A percentile compares a stretch with the other conserved stretches of the same genome.
Conservation (phyloP, 1,284 basidiomycete species). For the Athelia sp. region DNA sequence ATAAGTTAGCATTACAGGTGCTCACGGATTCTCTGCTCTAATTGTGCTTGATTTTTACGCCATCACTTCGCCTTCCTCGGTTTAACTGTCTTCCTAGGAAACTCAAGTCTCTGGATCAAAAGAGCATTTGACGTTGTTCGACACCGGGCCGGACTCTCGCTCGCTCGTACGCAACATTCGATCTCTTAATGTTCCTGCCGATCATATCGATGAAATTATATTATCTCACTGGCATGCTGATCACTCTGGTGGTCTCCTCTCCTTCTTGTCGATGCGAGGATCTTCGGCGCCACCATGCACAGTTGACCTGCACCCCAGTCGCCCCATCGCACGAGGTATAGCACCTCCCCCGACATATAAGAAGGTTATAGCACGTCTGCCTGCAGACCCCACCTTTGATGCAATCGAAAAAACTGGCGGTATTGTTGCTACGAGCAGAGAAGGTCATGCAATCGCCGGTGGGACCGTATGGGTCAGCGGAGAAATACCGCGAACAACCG, state of each 20-base stretch:
- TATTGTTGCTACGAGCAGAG: conserved; percentile 45
- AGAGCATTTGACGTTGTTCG: conserved; percentile 62
- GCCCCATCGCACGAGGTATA: conserved; percentile 71
- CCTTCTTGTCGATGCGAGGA: conserved; percentile 46
- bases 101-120: conserved; percentile 41
- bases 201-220: conserved; percentile 57
- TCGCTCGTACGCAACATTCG: conserved; percentile 67
- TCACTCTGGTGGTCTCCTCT: conserved; percentile 71
- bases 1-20: conserved; percentile 38
- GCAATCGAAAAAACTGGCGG: conserved; percentile 56
- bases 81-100: conserved; percentile 34
- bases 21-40: conserved; percentile 76
- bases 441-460: conserved; percentile 59
- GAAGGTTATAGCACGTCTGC: conserved; percentile 54
- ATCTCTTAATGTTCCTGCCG: conserved; percentile 52
- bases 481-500: conserved; percentile 67
- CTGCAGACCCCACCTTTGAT: conserved; percentile 67
- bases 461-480: conserved; percentile 72
- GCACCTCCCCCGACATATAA: conserved; percentile 54
- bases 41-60: conserved; percentile 28
- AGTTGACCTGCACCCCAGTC: conserved; percentile 72
- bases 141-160: conserved; percentile 73
- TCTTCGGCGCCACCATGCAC: conserved; percentile 30
- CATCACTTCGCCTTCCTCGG: not conserved
- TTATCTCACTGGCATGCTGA: conserved; percentile 84